Evolutionary conservation across 495 filamentous ascomycete species (phyloP), one percentile per base, ranked within the genome.

Genomic region (Amphirosellinia nigrospora): DNA sequence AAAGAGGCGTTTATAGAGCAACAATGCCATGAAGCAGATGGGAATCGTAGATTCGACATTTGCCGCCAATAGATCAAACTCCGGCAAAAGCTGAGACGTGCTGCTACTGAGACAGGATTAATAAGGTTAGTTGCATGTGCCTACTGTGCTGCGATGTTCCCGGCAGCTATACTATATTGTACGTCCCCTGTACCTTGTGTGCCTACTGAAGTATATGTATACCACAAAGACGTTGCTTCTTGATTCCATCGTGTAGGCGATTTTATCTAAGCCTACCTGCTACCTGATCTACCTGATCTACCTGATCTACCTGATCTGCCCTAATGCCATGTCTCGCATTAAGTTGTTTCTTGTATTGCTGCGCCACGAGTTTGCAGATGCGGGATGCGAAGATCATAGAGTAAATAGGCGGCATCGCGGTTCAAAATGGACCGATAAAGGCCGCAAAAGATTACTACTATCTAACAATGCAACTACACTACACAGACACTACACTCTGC

Each of bases 91-190:
- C 36, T 46, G 39, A 39, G 58, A 61, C 36, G 41, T 15, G 8
- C 21, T 8, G 58, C 16, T 28, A 23, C 55, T 58, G 55, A 36
- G 30, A 58, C n/a, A 48, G 28, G 53, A 15, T n/a, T 39, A 61
- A 39, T 61, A 61, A 61, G 58, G 59, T 41, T 62, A 39, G 21
- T 38, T 39, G 55, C 55, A 58, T 58, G 13, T 36, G 55, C 55
- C 55, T 38, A 21, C 1, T 58, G 32, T 36, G 16, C 8, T 53
- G 8, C n/a, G n/a, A n/a, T n/a, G n/a, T n/a, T n/a, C 50, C 23
- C 8, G 26, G 6, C 26, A 53, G 30, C 23, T 23, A 30, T 53
- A n/a, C n/a, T n/a, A n/a, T n/a, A n/a, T 53, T 5, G 50, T 53
- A 30, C 16, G 16, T 30, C 26, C 50, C 50, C 11, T 53, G 50